Base-by-base conservation (phyloP, 106 monocot species). In the Dendrobium chrysotoxum region DNA sequence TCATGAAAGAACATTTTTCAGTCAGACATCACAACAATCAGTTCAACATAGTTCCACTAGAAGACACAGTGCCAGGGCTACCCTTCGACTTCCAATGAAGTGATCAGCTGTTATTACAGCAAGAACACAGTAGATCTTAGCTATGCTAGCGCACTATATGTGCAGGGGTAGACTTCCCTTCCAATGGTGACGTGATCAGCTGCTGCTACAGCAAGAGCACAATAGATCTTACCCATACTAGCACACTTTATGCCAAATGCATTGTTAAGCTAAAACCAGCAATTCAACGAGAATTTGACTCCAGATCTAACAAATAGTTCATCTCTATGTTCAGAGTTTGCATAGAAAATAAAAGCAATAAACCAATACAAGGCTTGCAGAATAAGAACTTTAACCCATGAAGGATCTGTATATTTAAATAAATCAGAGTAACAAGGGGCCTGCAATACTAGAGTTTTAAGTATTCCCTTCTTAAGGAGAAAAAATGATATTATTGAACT, bases 341-440 rank as follows among this genome's bases (percentile, higher is more conserved):
- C 79, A 78, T 82, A 83, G 42, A 84, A 86, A 25, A 93, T 74
- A 82, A 91, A 53, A 98, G 81, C 82, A 91, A 88, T 20, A 84
- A 86, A 77, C 91, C 89, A 77, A 84, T n/a, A 75, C 88, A 90
- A 82, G 85, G 81, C 84, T 94, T 98, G 91, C 72, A 88, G 18
- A 12, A 86, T 28, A 28, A 76, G 46, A 64, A 35, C 70, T 13
- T 35, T 70, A 70, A 70, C 31, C 28, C 35, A 70, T 35, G 13
- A 70, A 70, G 70, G 13, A 70, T 35, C 35, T 35, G 35, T 4
- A 70, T 13, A 13, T 31, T 30, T 70, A 70, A 61, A 61, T n/a
- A 61, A 61, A 61, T 61, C 8, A 53, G 15, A 53, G 50, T 15
- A 8, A 53, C 15, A 53, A 53, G 50, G 15, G 50, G 50, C 50